phyloP scores from a whole-genome alignment of 2,329 filamentous ascomycete species.

The Colletotrichum spaethianum region DNA sequence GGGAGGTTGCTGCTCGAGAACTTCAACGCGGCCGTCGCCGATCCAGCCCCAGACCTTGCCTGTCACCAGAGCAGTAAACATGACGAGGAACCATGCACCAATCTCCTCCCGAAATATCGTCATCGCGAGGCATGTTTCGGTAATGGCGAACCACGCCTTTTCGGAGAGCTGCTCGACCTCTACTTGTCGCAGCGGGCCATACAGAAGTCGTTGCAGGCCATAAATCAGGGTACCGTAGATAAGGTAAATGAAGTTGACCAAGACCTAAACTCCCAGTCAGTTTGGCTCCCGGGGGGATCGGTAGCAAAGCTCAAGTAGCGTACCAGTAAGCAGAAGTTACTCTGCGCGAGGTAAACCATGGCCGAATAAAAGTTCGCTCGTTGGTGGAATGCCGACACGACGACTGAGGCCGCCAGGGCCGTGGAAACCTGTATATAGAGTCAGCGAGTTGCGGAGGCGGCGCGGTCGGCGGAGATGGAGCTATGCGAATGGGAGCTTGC shows the following conservation, averaged over 20 bases:
- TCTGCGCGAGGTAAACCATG: conserved; percentile 96
- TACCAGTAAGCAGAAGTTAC: conserved; percentile 94
- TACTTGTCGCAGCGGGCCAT: conserved; percentile 89
- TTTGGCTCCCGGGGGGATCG: not conserved
- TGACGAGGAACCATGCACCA: conserved; percentile 93
- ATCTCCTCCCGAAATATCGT: conserved; percentile 97
- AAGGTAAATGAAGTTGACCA: conserved; percentile 91
- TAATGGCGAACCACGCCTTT: conserved; percentile 97
- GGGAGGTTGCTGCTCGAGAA: conserved; percentile 95
- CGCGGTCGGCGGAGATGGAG: conserved; percentile 7
- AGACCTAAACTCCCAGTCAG: conserved; percentile 70
- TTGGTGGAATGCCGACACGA: conserved; percentile 93
- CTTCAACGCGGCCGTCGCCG: conserved; percentile 92
- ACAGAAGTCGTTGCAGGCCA: conserved; percentile 90
- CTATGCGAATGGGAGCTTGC: conserved; percentile 17
- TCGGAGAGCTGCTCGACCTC: conserved; percentile 98
- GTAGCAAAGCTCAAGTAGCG: conserved; percentile 47
- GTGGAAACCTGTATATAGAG: conserved; percentile 76
- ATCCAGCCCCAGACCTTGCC: conserved; percentile 99
- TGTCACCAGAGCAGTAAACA: conserved; percentile 93
- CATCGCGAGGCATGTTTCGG: conserved; percentile 97
- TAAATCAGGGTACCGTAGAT: conserved; percentile 86
- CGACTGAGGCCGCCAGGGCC: conserved; percentile 85
- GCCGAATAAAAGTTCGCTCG: conserved; percentile 98
- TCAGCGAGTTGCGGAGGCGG: conserved; percentile 35